Conservation (phyloP, 192 early-diverging fungal species). For the Coemansia sp. region DNA sequence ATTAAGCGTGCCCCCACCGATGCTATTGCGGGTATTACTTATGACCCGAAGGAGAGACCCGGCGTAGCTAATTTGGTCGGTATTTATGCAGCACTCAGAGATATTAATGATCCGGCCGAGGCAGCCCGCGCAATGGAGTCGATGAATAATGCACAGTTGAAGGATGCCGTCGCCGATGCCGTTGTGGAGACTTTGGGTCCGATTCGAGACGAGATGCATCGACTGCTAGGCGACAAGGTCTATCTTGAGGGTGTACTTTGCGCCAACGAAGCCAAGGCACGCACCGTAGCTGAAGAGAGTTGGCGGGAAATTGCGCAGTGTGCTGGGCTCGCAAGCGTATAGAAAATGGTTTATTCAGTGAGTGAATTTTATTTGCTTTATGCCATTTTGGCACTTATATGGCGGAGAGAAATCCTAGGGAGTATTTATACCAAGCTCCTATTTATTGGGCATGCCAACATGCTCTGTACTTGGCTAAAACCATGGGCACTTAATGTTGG, state of each 20-base stretch:
- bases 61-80: constrained; percentile 80
- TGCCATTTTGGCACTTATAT: no score
- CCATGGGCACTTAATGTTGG: no score
- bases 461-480: no score
- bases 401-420: no score
- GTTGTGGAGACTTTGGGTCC: constrained; percentile 61
- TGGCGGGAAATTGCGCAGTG: constrained; percentile 35
- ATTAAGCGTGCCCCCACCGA: constrained; percentile 75
- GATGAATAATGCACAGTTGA: constrained; percentile 61
- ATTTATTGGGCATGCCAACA: no score
- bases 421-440: no score
- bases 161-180: constrained; percentile 68
- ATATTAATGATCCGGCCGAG: constrained; percentile 33
- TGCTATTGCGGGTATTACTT: constrained; percentile 62
- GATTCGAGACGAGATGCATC: constrained; percentile 62
- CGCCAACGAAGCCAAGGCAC: constrained; percentile 65
- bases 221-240: constrained; percentile 57
- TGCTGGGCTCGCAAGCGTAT: constrained; percentile 15
- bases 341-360: not conserved
- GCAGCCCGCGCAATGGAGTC: constrained; percentile 52
- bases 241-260: constrained; percentile 66
- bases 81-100: constrained; percentile 66
- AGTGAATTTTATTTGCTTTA: not conserved
- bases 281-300: constrained; percentile 58
- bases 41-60: constrained; percentile 66